Conservation (phyloP, 2,329 filamentous ascomycete genomes). For the Aureobasidium sp. region DNA sequence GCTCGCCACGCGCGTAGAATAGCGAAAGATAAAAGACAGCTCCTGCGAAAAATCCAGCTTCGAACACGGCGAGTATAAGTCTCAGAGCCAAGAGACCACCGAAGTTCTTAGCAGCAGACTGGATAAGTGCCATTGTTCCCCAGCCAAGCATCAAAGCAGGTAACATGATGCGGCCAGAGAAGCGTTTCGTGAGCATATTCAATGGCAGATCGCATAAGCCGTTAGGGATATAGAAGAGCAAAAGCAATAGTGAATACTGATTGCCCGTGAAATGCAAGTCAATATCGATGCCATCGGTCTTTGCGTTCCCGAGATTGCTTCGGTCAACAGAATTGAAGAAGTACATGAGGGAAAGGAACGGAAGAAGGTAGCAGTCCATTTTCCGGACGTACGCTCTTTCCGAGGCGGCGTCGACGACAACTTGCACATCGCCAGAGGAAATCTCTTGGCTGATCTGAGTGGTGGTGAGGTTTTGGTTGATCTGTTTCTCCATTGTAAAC, state of each 20-base stretch:
- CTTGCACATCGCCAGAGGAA: not conserved
- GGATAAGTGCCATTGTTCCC: conserved; percentile 42
- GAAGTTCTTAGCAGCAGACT: conserved; percentile 45
- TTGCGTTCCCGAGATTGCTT: conserved; percentile 45
- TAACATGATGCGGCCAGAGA: conserved; percentile 38
- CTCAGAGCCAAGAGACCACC: conserved; percentile 43
- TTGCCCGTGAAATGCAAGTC: conserved; percentile 39
- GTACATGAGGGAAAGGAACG: not conserved
- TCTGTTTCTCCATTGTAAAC: not conserved
- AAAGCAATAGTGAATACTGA: conserved; percentile 39
- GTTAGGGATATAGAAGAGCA: conserved; percentile 47
- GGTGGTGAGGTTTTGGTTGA: not conserved
- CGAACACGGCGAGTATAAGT: conserved; percentile 41
- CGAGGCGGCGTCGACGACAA: not conserved
- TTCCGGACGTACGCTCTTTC: not conserved
- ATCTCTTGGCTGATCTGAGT: not conserved
- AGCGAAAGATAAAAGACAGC: conserved; percentile 49
- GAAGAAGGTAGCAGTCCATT: not conserved
- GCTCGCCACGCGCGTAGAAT: conserved; percentile 39
- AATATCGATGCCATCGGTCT: conserved; percentile 43
- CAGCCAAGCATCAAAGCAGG: conserved; percentile 41
- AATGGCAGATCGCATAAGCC: conserved; percentile 44
- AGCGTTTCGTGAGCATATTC: conserved; percentile 43
- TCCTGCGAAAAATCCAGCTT: conserved; percentile 50
- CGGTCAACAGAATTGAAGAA: conserved; percentile 7